phyloP scores from a whole-genome alignment of 1,284 basidiomycete species.

The Trichosporon sp. region DNA sequence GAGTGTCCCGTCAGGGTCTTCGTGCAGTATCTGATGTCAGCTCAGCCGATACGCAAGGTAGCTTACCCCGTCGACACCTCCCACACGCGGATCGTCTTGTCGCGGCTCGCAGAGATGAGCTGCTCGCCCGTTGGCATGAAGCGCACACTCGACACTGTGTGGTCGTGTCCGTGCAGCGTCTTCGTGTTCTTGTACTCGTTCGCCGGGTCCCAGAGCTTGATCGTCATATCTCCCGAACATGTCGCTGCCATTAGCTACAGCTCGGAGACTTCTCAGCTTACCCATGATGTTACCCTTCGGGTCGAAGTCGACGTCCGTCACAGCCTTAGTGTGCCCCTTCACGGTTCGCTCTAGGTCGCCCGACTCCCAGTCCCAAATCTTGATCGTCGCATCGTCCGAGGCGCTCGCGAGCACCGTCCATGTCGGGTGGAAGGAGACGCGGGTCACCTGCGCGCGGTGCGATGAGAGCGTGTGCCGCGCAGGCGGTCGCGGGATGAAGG shows the following conservation, averaged over 20 bases:
- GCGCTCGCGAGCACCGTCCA: slow-evolving; percentile 82
- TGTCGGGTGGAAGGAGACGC: slow-evolving; percentile 81
- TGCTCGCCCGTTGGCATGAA: slow-evolving; percentile 82
- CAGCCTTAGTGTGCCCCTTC: slow-evolving; percentile 87
- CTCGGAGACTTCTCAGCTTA: slow-evolving; percentile 53
- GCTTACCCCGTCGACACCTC: slow-evolving; percentile 78
- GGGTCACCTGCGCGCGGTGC: slow-evolving; percentile 74
- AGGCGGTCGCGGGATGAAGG: slow-evolving; percentile 78
- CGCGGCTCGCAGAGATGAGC: slow-evolving; percentile 81
- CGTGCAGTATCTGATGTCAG: slow-evolving; percentile 61
- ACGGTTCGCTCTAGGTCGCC: slow-evolving; percentile 88
- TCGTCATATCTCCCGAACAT: slow-evolving; percentile 83
- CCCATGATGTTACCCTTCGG: slow-evolving; percentile 78
- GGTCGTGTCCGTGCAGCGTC: slow-evolving; percentile 86
- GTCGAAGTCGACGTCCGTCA: slow-evolving; percentile 86
- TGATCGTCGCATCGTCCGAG: slow-evolving; percentile 83
- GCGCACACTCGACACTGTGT: slow-evolving; percentile 79
- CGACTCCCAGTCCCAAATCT: slow-evolving; percentile 95
- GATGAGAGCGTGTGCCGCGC: slow-evolving; percentile 77
- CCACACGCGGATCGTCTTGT: slow-evolving; percentile 82
- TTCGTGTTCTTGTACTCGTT: slow-evolving; percentile 87
- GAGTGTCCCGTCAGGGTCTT: slow-evolving; percentile 66
- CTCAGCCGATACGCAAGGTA: neutral
- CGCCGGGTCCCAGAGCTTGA: slow-evolving; percentile 87
- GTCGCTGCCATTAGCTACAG: slow-evolving; percentile 63